These are phyloP conservation scores for Solanum dulcamara DNA, from an alignment of 257 asterid species.

Conservation along the genomic window DNA sequence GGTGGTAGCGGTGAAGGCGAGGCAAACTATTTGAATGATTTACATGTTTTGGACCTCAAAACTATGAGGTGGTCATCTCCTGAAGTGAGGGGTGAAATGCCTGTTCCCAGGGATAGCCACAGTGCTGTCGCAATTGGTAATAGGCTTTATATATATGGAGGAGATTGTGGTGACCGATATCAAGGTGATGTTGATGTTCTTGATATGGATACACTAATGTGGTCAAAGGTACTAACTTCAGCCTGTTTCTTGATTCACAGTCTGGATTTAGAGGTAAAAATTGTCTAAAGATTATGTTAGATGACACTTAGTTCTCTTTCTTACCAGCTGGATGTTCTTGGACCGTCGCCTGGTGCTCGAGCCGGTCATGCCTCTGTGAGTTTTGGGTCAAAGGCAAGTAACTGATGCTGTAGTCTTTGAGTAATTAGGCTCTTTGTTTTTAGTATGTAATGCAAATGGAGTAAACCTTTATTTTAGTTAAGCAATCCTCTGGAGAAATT, in stretches of 20 bases:
- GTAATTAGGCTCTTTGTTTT: neutral
- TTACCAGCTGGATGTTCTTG: constrained; percentile 41
- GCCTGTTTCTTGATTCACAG: neutral
- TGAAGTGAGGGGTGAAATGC: constrained; percentile 34
- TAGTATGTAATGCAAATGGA: neutral
- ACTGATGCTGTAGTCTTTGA: neutral
- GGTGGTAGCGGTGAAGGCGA: constrained; percentile 98
- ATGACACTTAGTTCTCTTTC: neutral
- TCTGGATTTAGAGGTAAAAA: neutral
- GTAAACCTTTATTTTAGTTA: neutral
- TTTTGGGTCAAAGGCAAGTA: constrained; percentile 74
- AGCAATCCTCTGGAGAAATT: neutral
- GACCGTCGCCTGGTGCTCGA: constrained; percentile 61
- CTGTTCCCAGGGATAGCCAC: constrained; percentile 86
- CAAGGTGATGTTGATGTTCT: constrained; percentile 66
- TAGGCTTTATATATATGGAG: constrained; percentile 60
- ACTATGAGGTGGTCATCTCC: constrained; percentile 78
- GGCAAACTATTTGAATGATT: constrained; percentile 63
- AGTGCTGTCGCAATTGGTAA: constrained; percentile 57
- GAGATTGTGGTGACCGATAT: constrained; percentile 86
- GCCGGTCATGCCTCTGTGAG: constrained; percentile 90
- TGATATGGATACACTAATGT: constrained; percentile 45
- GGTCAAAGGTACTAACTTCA: constrained; percentile 57
- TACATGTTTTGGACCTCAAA: constrained; percentile 63
- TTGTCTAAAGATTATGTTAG: neutral